Evolutionary conservation across 2,329 filamentous ascomycete genomes (phyloP).

Genomic region (Phyllosticta paracitricarpa): DNA sequence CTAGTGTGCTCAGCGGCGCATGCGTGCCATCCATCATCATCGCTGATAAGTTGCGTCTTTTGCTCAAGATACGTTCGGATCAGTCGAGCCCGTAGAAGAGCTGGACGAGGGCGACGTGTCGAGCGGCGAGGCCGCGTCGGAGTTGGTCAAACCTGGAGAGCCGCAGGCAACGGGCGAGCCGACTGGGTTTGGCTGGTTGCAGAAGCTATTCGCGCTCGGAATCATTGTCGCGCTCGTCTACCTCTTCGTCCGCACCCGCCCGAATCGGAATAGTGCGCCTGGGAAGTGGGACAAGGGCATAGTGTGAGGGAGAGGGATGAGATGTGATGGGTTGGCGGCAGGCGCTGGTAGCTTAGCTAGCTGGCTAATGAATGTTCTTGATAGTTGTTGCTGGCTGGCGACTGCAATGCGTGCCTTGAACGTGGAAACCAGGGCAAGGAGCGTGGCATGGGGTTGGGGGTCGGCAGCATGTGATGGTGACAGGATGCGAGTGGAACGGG

Average conservation of each 20-base stretch:
- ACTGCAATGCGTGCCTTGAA: background rate
- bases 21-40: conserved; percentile 23
- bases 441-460: background rate
- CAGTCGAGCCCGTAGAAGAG: conserved; percentile 30
- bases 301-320: conserved; percentile 14
- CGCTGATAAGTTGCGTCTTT: conserved; percentile 31
- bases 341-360: conserved; percentile 1
- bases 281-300: conserved; percentile 27
- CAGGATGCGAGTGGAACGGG: background rate
- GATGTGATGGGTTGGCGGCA: conserved; percentile 3
- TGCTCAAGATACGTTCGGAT: conserved; percentile 35
- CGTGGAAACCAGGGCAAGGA: background rate
- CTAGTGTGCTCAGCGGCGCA: conserved; percentile 34
- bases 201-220: conserved; percentile 37
- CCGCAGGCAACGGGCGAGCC: conserved; percentile 2
- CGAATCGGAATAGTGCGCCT: background rate
- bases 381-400: background rate
- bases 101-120: conserved; percentile 35
- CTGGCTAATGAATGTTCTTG: background rate
- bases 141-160: background rate
- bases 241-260: conserved; percentile 29
- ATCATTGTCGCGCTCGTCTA: conserved; percentile 34
- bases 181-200: conserved; percentile 31
- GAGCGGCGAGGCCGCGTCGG: conserved; percentile 13
- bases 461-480: background rate